A percentile compares a stretch with the other conserved stretches of the same genome.
phyloP scores from a whole-genome alignment of 805 yeast genomes.

The Blastobotrys parvus region DNA sequence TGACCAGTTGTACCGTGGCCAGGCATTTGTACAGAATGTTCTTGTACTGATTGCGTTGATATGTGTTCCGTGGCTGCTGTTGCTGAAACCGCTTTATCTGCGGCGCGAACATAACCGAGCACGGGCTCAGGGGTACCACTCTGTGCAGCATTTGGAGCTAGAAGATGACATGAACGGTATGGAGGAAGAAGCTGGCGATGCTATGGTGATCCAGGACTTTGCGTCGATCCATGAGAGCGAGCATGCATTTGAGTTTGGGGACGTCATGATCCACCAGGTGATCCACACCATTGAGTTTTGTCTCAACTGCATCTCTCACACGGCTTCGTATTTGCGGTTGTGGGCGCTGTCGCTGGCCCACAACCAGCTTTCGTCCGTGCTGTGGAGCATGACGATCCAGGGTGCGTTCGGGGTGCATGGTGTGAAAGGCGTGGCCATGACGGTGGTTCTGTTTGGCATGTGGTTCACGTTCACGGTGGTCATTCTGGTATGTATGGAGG shows the following conservation, averaged over 20 bases:
- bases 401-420: constrained; percentile 70
- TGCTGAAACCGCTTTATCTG: constrained; percentile 73
- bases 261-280: constrained; percentile 92
- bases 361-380: constrained; percentile 85
- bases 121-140: constrained; percentile 43
- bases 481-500: constrained; percentile 94
- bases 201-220: constrained; percentile 28
- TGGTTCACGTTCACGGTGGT: constrained; percentile 92
- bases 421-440: constrained; percentile 53
- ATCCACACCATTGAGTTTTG: constrained; percentile 97
- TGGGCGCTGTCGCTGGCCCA: constrained; percentile 98
- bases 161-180: constrained; percentile 23
- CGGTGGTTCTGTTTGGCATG: constrained; percentile 78
- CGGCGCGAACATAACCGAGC: constrained; percentile 45
- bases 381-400: constrained; percentile 93
- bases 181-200: constrained; percentile 26
- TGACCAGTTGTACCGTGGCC: constrained; percentile 73
- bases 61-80: constrained; percentile 89
- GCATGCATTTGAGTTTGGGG: constrained; percentile 71
- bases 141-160: constrained; percentile 36
- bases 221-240: constrained; percentile 28
- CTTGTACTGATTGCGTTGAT: constrained; percentile 65
- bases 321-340: constrained; percentile 90
- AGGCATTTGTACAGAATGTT: constrained; percentile 62
- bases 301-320: constrained; percentile 91